Evolutionary conservation across 2,329 filamentous ascomycete genomes (phyloP).

Genomic region (Fusarium sp.): DNA sequence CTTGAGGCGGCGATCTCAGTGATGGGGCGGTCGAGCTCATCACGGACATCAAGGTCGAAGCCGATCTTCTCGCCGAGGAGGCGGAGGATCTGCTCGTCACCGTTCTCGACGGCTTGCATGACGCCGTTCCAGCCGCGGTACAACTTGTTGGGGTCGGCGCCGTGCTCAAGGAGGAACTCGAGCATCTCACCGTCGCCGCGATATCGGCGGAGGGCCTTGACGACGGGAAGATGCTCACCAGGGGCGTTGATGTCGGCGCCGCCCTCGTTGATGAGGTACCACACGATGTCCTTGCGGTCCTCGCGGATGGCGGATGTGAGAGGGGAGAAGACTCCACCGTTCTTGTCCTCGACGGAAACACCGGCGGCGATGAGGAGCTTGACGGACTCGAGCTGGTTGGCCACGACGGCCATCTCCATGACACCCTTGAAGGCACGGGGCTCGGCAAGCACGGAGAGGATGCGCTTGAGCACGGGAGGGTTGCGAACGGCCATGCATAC

Average conservation of each 20-base stretch:
- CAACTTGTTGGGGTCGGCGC: conserved; percentile 76
- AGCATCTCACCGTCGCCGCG: conserved; percentile 70
- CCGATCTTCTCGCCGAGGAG: conserved; percentile 64
- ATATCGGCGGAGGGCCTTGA: conserved; percentile 75
- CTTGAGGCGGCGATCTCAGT: conserved; percentile 69
- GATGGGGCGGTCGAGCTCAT: conserved; percentile 67
- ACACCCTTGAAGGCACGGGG: conserved; percentile 74
- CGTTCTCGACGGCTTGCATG: conserved; percentile 75
- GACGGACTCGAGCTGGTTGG: conserved; percentile 75
- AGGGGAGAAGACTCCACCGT: conserved; percentile 78
- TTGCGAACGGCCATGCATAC: conserved; percentile 76
- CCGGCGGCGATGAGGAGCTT: conserved; percentile 74
- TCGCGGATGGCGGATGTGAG: conserved; percentile 77
- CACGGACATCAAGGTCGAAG: conserved; percentile 65
- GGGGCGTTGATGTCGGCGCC: conserved; percentile 75
- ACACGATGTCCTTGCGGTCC: conserved; percentile 70
- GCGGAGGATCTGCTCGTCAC: conserved; percentile 66
- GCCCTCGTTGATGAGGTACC: conserved; percentile 71
- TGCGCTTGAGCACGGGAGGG: conserved; percentile 69
- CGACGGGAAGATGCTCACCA: conserved; percentile 77
- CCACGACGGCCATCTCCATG: conserved; percentile 75
- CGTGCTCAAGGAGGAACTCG: conserved; percentile 71
- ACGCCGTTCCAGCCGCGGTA: conserved; percentile 76
- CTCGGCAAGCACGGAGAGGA: conserved; percentile 69
- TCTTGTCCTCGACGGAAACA: conserved; percentile 77